Percentiles rank a stretch among this genome's conserved stretches.
phyloP scores from a whole-genome alignment of 257 asterid genomes.

The Thymus quinquecostatus region DNA sequence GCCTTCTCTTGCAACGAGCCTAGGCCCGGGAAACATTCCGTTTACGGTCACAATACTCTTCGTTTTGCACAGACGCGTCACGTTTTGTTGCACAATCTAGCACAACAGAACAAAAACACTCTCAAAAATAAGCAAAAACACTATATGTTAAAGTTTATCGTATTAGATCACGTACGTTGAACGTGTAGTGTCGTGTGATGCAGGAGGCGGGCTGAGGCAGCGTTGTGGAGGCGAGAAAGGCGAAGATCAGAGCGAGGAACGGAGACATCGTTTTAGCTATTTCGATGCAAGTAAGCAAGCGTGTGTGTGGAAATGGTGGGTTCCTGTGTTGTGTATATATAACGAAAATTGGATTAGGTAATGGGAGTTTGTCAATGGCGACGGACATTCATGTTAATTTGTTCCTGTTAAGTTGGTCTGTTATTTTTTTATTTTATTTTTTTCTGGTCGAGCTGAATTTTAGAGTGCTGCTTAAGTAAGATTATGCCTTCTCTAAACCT shows the following conservation, averaged over 20 bases:
- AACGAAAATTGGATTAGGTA: slow-evolving; percentile 43
- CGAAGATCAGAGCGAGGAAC: slow-evolving; percentile 22
- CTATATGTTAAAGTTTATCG: background rate
- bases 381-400: slow-evolving; percentile 13
- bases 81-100: slow-evolving; percentile 59
- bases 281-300: slow-evolving; percentile 10
- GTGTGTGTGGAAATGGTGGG: background rate
- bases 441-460: slow-evolving; percentile 56
- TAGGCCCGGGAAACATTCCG: slow-evolving; percentile 67
- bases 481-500: slow-evolving; percentile 9
- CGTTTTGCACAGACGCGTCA: slow-evolving; percentile 61
- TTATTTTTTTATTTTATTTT: background rate
- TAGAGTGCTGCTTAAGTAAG: slow-evolving; percentile 69
- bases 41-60: slow-evolving; percentile 64
- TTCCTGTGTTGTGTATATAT: slow-evolving; percentile 32
- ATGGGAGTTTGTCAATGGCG: slow-evolving; percentile 27
- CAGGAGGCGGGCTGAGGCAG: slow-evolving; percentile 48
- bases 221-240: slow-evolving; percentile 32
- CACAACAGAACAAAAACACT: slow-evolving; percentile 12
- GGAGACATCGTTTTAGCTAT: slow-evolving; percentile 14
- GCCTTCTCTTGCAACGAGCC: slow-evolving; percentile 62
- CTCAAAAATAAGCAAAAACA: background rate
- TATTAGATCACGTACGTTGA: slow-evolving; percentile 46
- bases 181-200: slow-evolving; percentile 58
- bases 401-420: slow-evolving; percentile 33